These are phyloP conservation scores for Candida schatavii DNA, from an alignment of 805 yeast genomes.

Conservation along the genomic window DNA sequence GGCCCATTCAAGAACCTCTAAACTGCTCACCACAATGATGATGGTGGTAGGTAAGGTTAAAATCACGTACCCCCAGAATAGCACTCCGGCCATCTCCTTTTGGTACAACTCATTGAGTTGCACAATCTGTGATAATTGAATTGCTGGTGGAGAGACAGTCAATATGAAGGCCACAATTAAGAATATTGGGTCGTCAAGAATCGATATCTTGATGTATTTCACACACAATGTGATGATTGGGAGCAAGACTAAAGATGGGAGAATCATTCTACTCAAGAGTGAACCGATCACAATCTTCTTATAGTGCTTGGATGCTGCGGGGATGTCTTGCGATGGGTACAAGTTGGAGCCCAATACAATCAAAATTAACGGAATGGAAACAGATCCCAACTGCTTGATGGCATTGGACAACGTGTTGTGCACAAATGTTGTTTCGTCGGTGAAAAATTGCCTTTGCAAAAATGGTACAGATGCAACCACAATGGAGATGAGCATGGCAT, in stretches of 20 bases:
- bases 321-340: slow-evolving; percentile 64
- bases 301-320: slow-evolving; percentile 63
- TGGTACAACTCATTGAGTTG: slow-evolving; percentile 74
- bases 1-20: slow-evolving; percentile 58
- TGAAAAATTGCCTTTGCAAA: slow-evolving; percentile 56
- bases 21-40: slow-evolving; percentile 63
- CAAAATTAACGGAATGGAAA: slow-evolving; percentile 73
- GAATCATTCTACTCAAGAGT: slow-evolving; percentile 70
- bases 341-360: slow-evolving; percentile 78
- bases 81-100: slow-evolving; percentile 77
- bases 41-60: slow-evolving; percentile 76
- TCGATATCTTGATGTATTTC: slow-evolving; percentile 61
- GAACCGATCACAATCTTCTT: slow-evolving; percentile 65
- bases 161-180: slow-evolving; percentile 71
- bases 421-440: slow-evolving; percentile 51
- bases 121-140: slow-evolving; percentile 77
- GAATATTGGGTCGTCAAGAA: slow-evolving; percentile 79
- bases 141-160: slow-evolving; percentile 81
- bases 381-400: slow-evolving; percentile 64
- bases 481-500: slow-evolving; percentile 69
- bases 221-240: slow-evolving; percentile 67
- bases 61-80: slow-evolving; percentile 80
- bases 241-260: slow-evolving; percentile 67
- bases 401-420: slow-evolving; percentile 65
- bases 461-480: slow-evolving; percentile 65